Evolutionary conservation across 768 basidiomycete species (phyloP), one percentile per base, ranked within the genome.

Genomic region (Chalciporus piperatus): DNA sequence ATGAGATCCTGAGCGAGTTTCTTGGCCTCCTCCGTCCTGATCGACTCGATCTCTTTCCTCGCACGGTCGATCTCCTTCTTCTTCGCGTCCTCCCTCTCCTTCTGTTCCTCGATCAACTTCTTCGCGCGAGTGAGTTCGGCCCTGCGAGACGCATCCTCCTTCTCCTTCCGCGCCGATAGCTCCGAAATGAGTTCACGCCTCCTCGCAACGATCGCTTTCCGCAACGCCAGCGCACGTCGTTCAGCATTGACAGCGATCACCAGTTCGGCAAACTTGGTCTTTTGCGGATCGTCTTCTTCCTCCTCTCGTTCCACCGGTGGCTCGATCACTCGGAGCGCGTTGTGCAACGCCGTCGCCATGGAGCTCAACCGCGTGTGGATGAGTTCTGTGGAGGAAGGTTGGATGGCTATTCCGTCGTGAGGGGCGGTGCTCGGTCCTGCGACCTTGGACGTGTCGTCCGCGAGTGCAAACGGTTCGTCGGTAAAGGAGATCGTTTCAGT

Each of bases 1-100:
- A 91, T 83, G 49, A 97, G 71, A 42, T 78, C 84, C 69, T 90
- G 84, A 2, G 91, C 92, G 48, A 95, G 84, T 70, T 93, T 91
- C 74, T 85, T 85, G 39, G 91, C 89, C 68, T 98, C 94, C 52
- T 83, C 81, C 6, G 70, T 73, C 47, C 74, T 66, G 57, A 81
- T 80, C 48, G 64, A 66, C 58, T 85, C 84, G 45, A 85, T 79
- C 65, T 90, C 88, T 30, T 77, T 79, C 54, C 82, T 73, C 47
- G 90, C 88, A 25, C 74, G 80, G 60, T 94, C 94, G 52, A 93
- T 81, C 74, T 92, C 91, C 69, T 79, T 81, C 68, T 68, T 72
- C 25, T 70, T 73, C 6, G 59, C 70, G 38, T 91, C 87, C 64
- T 89, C 87, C 54, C 81, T 77, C 35, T 75, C 74, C 27, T 80